Percentiles rank a stretch among this genome's conserved stretches.
phyloP scores from a whole-genome alignment of 306 rosid species.

The Prunus fruticosa region DNA sequence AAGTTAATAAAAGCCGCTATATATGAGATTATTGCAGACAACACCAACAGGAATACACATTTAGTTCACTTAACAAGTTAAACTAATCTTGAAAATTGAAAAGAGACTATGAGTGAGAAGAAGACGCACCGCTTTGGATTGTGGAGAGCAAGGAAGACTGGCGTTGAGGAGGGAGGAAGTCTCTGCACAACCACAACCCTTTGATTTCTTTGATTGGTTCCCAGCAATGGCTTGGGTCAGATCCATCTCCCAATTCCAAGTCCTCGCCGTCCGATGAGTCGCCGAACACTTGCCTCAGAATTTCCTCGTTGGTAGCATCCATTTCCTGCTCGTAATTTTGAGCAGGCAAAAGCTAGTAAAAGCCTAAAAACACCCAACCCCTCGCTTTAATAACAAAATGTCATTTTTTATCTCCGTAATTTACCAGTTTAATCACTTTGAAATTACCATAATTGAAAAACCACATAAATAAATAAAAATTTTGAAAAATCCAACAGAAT shows the following conservation, averaged over 20 bases:
- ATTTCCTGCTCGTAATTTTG: neutral
- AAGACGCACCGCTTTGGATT: conserved; percentile 44
- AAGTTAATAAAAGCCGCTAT: neutral
- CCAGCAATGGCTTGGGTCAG: conserved; percentile 22
- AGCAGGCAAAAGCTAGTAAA: neutral
- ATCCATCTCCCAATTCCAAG: conserved; percentile 9
- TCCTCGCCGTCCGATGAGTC: conserved; percentile 50
- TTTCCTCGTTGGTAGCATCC: conserved; percentile 17
- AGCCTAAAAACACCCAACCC: too few relatives aligned
- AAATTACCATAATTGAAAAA: too few relatives aligned
- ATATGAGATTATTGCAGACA: neutral
- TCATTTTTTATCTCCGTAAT: too few relatives aligned
- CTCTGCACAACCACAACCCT: conserved; percentile 61
- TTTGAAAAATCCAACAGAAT: too few relatives aligned
- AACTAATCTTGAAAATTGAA: neutral
- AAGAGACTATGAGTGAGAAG: neutral
- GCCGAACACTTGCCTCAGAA: conserved; percentile 62
- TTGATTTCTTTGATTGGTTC: conserved; percentile 39
- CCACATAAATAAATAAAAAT: too few relatives aligned
- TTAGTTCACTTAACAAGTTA: too few relatives aligned
- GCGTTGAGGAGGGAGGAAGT: conserved; percentile 45
- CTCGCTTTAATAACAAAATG: too few relatives aligned
- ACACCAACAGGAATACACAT: too few relatives aligned
- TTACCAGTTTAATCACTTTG: too few relatives aligned
- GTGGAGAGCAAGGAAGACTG: conserved; percentile 54